phyloP scores from a whole-genome alignment of 148 eudicot genomes.

The Rhododendron simsii region DNA sequence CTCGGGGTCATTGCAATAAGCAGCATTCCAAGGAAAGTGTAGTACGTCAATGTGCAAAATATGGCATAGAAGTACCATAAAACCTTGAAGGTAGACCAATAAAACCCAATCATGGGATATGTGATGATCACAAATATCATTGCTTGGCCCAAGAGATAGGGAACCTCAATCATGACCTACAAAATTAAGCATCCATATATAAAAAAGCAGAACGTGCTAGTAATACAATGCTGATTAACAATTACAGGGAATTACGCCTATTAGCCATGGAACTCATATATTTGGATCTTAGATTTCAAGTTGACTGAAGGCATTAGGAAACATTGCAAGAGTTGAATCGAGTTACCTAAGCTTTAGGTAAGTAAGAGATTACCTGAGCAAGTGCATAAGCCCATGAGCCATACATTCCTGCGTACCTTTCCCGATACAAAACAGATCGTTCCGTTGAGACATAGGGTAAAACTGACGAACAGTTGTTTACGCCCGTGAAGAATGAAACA shows the following conservation, averaged over 20 bases:
- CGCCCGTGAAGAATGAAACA: constrained; percentile 52
- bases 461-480: constrained; percentile 47
- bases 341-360: background rate
- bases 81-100: constrained; percentile 59
- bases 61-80: constrained; percentile 73
- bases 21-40: constrained; percentile 75
- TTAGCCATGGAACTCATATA: background rate
- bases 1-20: constrained; percentile 67
- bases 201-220: background rate
- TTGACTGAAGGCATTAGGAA: background rate
- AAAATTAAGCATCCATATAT: constrained; percentile 7
- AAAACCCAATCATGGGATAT: constrained; percentile 82
- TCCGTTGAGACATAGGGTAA: constrained; percentile 55
- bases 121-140: constrained; percentile 46
- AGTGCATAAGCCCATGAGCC: constrained; percentile 63
- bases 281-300: background rate
- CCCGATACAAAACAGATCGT: constrained; percentile 65
- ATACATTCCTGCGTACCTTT: constrained; percentile 87
- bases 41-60: constrained; percentile 58
- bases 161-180: constrained; percentile 70
- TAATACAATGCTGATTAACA: background rate
- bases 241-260: background rate
- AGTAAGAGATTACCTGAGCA: constrained; percentile 52
- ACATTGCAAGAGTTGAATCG: background rate
- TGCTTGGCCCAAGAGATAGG: constrained; percentile 56